phyloP scores from a whole-genome alignment of 306 rosid genomes.

The Vigna reflexopilosa region DNA sequence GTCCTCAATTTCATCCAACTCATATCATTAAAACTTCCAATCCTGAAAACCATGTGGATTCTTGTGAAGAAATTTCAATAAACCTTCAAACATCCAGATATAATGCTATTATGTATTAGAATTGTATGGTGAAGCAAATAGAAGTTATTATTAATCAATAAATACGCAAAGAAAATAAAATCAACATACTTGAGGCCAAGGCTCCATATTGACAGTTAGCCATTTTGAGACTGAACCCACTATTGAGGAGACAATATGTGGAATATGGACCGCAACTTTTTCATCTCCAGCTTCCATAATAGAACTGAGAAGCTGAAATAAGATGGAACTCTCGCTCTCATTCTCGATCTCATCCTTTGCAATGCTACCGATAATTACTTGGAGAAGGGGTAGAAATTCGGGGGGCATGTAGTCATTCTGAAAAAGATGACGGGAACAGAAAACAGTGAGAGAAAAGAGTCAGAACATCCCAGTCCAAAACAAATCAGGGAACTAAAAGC shows the following conservation, averaged over 20 bases:
- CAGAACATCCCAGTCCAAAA: conserved; percentile 23
- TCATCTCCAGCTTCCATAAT: conserved; percentile 81
- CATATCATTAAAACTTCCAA: not conserved
- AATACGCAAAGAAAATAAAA: conserved; percentile 28
- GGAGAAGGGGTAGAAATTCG: conserved; percentile 88
- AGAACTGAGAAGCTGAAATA: conserved; percentile 84
- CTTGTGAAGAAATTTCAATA: conserved; percentile 7
- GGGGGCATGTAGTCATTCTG: conserved; percentile 93
- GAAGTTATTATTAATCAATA: conserved; percentile 38
- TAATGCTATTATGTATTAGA: conserved; percentile 16
- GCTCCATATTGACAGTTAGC: conserved; percentile 61
- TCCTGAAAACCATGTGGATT: conserved; percentile 35
- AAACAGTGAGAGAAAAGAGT: conserved; percentile 34
- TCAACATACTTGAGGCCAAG: conserved; percentile 83
- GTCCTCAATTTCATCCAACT: conserved; percentile 13
- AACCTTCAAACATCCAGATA: conserved; percentile 10
- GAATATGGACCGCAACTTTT: conserved; percentile 76
- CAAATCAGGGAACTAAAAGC: conserved; percentile 44
- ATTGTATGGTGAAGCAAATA: not conserved
- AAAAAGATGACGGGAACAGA: conserved; percentile 47
- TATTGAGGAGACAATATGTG: conserved; percentile 64
- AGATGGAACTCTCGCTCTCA: conserved; percentile 62
- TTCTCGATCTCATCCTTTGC: conserved; percentile 65
- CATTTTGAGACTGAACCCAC: conserved; percentile 70
- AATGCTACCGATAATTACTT: conserved; percentile 70